Percentiles rank a stretch among this genome's conserved stretches.
These are phyloP conservation scores for Bryoerythrophyllum caledonicum DNA, from an alignment of 225 moss, liverwort and hornwort genomes.

Conservation along the genomic window DNA sequence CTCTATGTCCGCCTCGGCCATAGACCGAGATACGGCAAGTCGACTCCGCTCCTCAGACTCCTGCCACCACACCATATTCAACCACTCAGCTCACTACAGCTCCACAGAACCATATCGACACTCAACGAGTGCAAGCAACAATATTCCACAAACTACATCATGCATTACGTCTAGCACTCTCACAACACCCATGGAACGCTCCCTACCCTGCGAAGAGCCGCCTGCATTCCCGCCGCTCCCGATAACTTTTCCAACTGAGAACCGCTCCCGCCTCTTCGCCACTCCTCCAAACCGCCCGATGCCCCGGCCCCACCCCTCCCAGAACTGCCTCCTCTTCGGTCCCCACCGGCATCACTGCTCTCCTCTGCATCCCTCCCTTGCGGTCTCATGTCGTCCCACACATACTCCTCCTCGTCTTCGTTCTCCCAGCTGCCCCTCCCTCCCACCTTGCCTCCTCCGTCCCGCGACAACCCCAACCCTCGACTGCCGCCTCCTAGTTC, in stretches of 20 bases:
- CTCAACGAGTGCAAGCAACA: background rate
- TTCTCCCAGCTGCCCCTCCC: constrained; percentile 76
- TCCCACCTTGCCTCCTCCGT: constrained; percentile 25
- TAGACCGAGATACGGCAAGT: constrained; percentile 40
- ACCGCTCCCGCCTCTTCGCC: constrained; percentile 63
- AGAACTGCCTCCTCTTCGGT: constrained; percentile 41
- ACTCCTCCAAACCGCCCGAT: constrained; percentile 63
- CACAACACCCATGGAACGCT: background rate
- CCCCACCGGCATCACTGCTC: constrained; percentile 53
- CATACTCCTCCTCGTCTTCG: constrained; percentile 88
- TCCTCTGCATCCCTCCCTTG: constrained; percentile 57
- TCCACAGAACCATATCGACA: background rate
- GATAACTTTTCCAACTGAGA: constrained; percentile 46
- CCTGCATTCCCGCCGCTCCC: constrained; percentile 53
- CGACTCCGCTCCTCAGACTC: constrained; percentile 86
- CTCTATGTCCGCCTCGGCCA: constrained; percentile 47
- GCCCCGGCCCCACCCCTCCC: constrained; percentile 54
- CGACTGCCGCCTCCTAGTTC: constrained; percentile 28
- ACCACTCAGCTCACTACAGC: background rate
- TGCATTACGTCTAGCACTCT: background rate
- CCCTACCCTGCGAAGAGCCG: constrained; percentile 61
- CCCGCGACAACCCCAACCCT: constrained; percentile 26
- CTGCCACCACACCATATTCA: constrained; percentile 38
- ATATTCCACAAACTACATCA: background rate
- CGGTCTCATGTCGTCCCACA: constrained; percentile 91